Evolutionary conservation across 176 grass and related monocot species (phyloP).

Genomic region (Cenchrus fungigraminus): DNA sequence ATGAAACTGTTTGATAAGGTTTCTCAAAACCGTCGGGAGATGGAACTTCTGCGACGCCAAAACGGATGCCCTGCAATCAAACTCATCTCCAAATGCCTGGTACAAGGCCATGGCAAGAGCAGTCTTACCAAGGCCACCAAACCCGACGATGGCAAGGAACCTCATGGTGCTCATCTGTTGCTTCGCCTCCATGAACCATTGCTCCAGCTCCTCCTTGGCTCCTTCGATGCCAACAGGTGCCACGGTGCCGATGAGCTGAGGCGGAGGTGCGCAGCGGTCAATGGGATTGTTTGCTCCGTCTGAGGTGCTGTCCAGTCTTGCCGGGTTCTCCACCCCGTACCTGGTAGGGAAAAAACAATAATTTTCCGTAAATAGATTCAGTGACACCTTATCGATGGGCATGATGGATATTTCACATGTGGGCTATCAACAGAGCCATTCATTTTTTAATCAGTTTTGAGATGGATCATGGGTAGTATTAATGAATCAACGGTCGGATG

Average conservation of each 20-base stretch:
- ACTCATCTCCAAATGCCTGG: background rate
- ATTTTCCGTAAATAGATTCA: too few species aligned
- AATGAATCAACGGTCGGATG: too few species aligned
- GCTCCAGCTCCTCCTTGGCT: background rate
- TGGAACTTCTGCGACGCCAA: constrained; percentile 35
- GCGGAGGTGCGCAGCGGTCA: background rate
- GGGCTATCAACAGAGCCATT: too few species aligned
- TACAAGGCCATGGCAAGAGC: background rate
- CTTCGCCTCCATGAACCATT: background rate
- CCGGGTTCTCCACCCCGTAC: background rate
- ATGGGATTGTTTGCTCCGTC: fast-evolving
- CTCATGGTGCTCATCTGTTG: background rate
- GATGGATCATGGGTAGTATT: too few species aligned
- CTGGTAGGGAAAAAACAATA: too few species aligned
- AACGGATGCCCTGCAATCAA: background rate
- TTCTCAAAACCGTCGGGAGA: background rate
- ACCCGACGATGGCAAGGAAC: constrained; percentile 8
- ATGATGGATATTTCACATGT: too few species aligned
- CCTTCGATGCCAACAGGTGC: constrained; percentile 20
- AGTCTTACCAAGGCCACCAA: constrained; percentile 41
- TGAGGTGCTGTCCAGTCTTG: background rate
- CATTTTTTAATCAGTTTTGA: too few species aligned
- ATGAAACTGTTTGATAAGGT: constrained; percentile 20
- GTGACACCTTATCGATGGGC: too few species aligned
- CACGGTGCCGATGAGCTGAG: constrained; percentile 1